Base-by-base conservation (phyloP, 352 stramenopile genomes). In the Phytophthora tentaculata region DNA sequence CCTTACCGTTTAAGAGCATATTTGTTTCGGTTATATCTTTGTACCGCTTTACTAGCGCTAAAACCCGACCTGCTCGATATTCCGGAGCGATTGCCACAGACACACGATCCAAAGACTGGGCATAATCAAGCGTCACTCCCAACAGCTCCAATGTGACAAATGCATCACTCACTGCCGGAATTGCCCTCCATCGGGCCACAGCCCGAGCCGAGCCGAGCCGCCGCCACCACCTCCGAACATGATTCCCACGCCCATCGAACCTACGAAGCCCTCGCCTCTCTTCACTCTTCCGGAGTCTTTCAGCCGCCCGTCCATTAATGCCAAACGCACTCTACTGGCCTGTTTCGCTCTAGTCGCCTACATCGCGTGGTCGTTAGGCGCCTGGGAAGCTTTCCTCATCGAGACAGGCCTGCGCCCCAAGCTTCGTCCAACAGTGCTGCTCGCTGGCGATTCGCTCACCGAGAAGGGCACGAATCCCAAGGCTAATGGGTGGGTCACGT, bases 401-500 rank as follows among this genome's bases (percentile, higher is more conserved):
- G 37, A 50, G n/a, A 70, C 20, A 28, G 67, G 67, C 13, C 45
- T 74, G 23, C 54, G 61, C 10, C 67, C 67, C 23, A 64, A 66
- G 23, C 56, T 74, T 14, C 61, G 61, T 13, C 61, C 61, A 3
- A 29, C 55, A 23, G 16, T 77, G 51, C 49, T 77, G 22, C 49
- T 79, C 4, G 56, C 62, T 5, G 80, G 80, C 12, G 80, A 89
- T 53, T 86, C 78, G 24, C 66, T 86, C 20, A 88, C 80, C 0
- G 58, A 89, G 57, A 72, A 64, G 17, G 76, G 66, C 39, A 72
- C 58, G 0, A 64, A 80, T 37, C 68, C 69, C 5, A 61, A 67
- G 17, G 49, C 56, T 32, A 66, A 58, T n/a, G 78, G 80, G 0
- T 89, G 76, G 69, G 73, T 77, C 67, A 69, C 64, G 0, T 55